Evolutionary conservation across 495 filamentous ascomycete genomes (phyloP).

Genomic region (Hypoxylon rickii): DNA sequence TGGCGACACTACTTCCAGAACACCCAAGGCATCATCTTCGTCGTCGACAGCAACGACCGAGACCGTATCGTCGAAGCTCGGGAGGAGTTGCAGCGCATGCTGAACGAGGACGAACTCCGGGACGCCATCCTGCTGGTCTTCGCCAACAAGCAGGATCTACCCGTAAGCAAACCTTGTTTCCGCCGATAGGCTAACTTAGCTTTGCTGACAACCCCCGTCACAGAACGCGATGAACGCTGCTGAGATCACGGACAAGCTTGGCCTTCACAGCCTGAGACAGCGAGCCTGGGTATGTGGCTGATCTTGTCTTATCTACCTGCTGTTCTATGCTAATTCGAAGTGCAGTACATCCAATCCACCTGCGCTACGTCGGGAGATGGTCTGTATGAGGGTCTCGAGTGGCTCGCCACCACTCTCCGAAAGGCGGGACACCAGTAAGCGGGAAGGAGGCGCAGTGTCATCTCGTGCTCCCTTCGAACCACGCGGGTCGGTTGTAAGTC

Average conservation of each 20-base stretch:
- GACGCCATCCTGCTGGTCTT: slow-evolving; percentile 98
- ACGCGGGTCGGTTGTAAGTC: slow-evolving; percentile 55
- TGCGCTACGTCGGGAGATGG: slow-evolving; percentile 99
- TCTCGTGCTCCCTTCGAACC: slow-evolving; percentile 38
- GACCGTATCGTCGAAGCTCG: slow-evolving; percentile 99
- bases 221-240: slow-evolving; percentile 99
- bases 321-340: slow-evolving; percentile 27
- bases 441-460: slow-evolving; percentile 26
- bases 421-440: slow-evolving; percentile 84
- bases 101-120: slow-evolving; percentile 99
- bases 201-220: slow-evolving; percentile 13
- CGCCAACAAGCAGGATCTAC: slow-evolving; percentile 99
- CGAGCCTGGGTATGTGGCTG: slow-evolving; percentile 88
- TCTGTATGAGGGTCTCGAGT: slow-evolving; percentile 99
- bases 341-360: slow-evolving; percentile 98
- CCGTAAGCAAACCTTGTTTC: slow-evolving; percentile 61
- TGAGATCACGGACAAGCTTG: slow-evolving; percentile 99
- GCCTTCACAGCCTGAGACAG: slow-evolving; percentile 96
- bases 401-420: slow-evolving; percentile 93
- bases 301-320: background rate
- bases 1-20: slow-evolving; percentile 99
- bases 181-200: background rate
- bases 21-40: slow-evolving; percentile 99
- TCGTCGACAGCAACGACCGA: slow-evolving; percentile 99
- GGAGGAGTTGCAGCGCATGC: slow-evolving; percentile 99